Evolutionary conservation across 2,329 filamentous ascomycete species (phyloP).

Genomic region (Exophiala calicioides): DNA sequence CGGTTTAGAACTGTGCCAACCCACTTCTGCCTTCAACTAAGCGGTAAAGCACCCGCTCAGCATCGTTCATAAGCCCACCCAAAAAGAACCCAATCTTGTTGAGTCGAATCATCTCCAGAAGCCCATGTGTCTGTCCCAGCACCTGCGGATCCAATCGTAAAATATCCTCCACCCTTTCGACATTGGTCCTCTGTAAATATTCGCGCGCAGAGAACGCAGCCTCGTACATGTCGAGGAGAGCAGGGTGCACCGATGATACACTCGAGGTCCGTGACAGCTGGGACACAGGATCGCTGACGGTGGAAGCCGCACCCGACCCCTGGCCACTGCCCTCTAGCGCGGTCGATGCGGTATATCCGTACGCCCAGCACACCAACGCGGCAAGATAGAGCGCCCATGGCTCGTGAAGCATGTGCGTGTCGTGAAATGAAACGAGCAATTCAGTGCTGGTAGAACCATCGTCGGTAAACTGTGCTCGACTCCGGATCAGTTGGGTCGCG

Average conservation of each 20-base stretch:
- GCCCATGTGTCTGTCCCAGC: slow-evolving; percentile 31
- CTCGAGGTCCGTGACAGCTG: slow-evolving; percentile 20
- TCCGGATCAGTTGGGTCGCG: slow-evolving; percentile 32
- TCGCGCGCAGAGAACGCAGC: slow-evolving; percentile 23
- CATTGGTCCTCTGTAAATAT: slow-evolving; percentile 24
- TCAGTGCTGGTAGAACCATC: slow-evolving; percentile 16
- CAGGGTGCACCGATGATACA: slow-evolving; percentile 20
- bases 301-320: slow-evolving; percentile 18
- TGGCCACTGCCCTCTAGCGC: slow-evolving; percentile 8
- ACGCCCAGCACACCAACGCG: slow-evolving; percentile 39
- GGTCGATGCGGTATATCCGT: slow-evolving; percentile 30
- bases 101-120: slow-evolving; percentile 37
- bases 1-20: slow-evolving; percentile 34
- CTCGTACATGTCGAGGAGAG: slow-evolving; percentile 22
- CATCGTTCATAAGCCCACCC: slow-evolving; percentile 41
- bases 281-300: slow-evolving; percentile 20
- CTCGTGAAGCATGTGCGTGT: slow-evolving; percentile 36
- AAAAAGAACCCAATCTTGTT: slow-evolving; percentile 32
- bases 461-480: slow-evolving; percentile 17
- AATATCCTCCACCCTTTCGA: slow-evolving; percentile 22
- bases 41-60: slow-evolving; percentile 36
- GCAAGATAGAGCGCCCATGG: slow-evolving; percentile 39
- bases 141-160: slow-evolving; percentile 22
- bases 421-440: slow-evolving; percentile 17
- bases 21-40: slow-evolving; percentile 34